These are phyloP conservation scores for Senecio squalidus DNA, from an alignment of 140 eudicot species.

Conservation along the genomic window DNA sequence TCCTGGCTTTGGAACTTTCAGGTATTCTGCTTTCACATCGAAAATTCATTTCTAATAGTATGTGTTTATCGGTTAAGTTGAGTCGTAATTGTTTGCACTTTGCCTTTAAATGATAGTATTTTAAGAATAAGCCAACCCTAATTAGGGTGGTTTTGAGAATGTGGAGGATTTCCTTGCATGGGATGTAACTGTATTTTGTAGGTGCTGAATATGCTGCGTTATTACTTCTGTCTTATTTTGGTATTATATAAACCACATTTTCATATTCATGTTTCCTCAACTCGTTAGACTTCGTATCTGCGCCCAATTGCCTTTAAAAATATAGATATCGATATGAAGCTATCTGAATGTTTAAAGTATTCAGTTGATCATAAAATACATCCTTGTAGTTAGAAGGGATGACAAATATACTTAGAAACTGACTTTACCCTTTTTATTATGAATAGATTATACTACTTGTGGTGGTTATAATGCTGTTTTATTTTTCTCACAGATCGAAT, in stretches of 20 bases:
- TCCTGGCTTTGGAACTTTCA: constrained; percentile 65
- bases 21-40: constrained; percentile 13
- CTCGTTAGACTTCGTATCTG: not conserved
- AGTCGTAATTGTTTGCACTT: not conserved
- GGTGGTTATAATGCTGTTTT: no score
- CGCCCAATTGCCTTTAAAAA: not conserved
- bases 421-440: not conserved
- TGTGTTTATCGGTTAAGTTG: no score
- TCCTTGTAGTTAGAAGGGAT: not conserved
- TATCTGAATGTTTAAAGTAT: not conserved
- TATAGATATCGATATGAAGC: no score
- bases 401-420: not conserved
- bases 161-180: no score
- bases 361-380: not conserved
- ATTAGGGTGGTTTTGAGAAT: no score
- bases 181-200: no score
- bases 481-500: constrained; percentile 41
- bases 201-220: no score
- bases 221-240: no score
- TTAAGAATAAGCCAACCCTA: no score
- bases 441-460: no score
- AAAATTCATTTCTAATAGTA: not conserved
- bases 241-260: no score
- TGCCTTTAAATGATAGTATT: no score
- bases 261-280: not conserved